Evolutionary conservation across 78 protist species (phyloP).

Genomic region (Acrasis kona): DNA sequence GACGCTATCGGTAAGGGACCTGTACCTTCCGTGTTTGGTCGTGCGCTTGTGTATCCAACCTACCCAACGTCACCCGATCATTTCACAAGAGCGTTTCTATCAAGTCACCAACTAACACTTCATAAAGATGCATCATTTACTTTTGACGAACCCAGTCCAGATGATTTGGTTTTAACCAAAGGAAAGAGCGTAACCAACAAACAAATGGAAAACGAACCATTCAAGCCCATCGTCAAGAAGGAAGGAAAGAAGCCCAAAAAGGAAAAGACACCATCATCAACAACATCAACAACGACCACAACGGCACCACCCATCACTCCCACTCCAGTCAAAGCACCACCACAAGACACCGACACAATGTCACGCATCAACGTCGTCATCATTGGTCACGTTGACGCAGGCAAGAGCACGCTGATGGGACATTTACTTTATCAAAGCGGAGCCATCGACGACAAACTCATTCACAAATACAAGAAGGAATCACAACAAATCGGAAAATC

Average conservation of each 20-base stretch:
- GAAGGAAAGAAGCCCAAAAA: background rate
- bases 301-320: background rate
- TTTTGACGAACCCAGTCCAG: background rate
- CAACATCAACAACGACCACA: background rate
- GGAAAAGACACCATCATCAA: background rate
- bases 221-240: background rate
- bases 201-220: background rate
- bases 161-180: background rate
- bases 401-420: conserved; percentile 70
- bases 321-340: background rate
- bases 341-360: background rate
- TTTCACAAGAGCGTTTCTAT: background rate
- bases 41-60: background rate
- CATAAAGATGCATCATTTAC: background rate
- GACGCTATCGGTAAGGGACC: background rate
- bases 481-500: conserved; percentile 73
- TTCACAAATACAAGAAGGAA: conserved; percentile 76
- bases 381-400: conserved; percentile 33
- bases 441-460: conserved; percentile 14
- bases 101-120: background rate
- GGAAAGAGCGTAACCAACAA: background rate
- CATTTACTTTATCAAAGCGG: conserved; percentile 68
- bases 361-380: conserved; percentile 6
- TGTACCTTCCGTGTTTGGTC: background rate
- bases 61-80: background rate